Percentiles rank a stretch among this genome's conserved stretches.
Conservation (phyloP, 1,139 yeast species). For the Saccharomycopsis hybrid region DNA sequence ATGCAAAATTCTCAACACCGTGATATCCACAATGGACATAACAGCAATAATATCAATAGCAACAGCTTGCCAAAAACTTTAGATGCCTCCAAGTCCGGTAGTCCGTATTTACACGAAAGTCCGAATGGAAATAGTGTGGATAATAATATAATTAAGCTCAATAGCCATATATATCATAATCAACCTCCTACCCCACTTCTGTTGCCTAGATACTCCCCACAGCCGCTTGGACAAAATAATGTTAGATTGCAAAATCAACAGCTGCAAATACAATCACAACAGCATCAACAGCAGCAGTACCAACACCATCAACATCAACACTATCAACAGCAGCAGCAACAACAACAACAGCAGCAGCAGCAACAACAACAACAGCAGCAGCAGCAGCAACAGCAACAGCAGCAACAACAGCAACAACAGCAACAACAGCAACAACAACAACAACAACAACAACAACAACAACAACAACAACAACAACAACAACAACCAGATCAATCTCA, state of each 20-base stretch:
- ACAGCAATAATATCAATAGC: background rate
- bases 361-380: background rate
- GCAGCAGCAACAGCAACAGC: background rate
- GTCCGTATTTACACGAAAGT: too few species aligned
- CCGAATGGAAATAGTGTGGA: too few species aligned
- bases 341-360: background rate
- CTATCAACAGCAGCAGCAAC: background rate
- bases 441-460: background rate
- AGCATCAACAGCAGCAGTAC: conserved; percentile 1
- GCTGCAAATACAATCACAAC: background rate
- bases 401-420: background rate
- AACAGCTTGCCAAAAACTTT: too few species aligned
- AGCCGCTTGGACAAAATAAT: too few species aligned
- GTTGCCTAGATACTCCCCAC: too few species aligned
- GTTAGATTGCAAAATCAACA: conserved; percentile 1
- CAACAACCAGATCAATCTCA: background rate
- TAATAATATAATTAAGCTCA: too few species aligned
- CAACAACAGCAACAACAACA: background rate
- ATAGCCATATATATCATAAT: too few species aligned
- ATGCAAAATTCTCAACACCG: too few species aligned
- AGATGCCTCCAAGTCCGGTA: too few species aligned
- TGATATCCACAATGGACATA: too few species aligned
- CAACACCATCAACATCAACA: background rate
- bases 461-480: background rate
- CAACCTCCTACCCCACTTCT: too few species aligned